These are phyloP conservation scores for Yarrowia sp. DNA, from an alignment of 805 yeast species.

Conservation along the genomic window DNA sequence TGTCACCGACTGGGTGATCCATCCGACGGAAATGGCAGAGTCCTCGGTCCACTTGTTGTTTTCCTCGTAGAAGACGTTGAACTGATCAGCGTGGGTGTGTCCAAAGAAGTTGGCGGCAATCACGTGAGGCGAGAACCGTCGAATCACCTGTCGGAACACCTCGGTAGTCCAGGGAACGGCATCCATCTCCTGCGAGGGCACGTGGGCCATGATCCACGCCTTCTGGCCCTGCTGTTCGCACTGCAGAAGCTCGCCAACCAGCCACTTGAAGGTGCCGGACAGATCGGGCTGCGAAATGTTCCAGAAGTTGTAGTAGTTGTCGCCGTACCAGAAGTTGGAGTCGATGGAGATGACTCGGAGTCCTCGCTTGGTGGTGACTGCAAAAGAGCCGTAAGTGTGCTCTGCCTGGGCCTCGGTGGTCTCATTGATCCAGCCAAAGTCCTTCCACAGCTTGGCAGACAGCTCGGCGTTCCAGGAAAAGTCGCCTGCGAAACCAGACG, in stretches of 20 bases:
- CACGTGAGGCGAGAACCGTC: slow-evolving; percentile 70
- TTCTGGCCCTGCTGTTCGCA: slow-evolving; percentile 64
- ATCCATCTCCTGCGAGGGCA: slow-evolving; percentile 65
- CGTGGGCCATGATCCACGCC: slow-evolving; percentile 76
- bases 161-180: slow-evolving; percentile 63
- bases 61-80: slow-evolving; percentile 61
- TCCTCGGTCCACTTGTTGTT: slow-evolving; percentile 51
- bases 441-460: slow-evolving; percentile 58
- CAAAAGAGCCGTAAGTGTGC: slow-evolving; percentile 63
- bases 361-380: slow-evolving; percentile 62
- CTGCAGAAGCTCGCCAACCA: slow-evolving; percentile 66
- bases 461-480: slow-evolving; percentile 58
- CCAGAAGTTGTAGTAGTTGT: slow-evolving; percentile 64
- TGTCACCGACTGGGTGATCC: slow-evolving; percentile 71
- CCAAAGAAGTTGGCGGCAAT: slow-evolving; percentile 75
- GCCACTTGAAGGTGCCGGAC: slow-evolving; percentile 67
- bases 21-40: slow-evolving; percentile 60
- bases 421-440: slow-evolving; percentile 55
- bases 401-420: slow-evolving; percentile 45
- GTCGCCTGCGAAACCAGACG: slow-evolving; percentile 54
- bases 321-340: slow-evolving; percentile 70
- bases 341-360: slow-evolving; percentile 67
- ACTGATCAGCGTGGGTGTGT: slow-evolving; percentile 74
- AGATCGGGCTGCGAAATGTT: slow-evolving; percentile 59
- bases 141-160: slow-evolving; percentile 61